Percentiles rank a stretch among this genome's conserved stretches.
These are phyloP conservation scores for Fusarium pseudograminearum DNA, from an alignment of 2,329 filamentous ascomycete species.

Conservation along the genomic window DNA sequence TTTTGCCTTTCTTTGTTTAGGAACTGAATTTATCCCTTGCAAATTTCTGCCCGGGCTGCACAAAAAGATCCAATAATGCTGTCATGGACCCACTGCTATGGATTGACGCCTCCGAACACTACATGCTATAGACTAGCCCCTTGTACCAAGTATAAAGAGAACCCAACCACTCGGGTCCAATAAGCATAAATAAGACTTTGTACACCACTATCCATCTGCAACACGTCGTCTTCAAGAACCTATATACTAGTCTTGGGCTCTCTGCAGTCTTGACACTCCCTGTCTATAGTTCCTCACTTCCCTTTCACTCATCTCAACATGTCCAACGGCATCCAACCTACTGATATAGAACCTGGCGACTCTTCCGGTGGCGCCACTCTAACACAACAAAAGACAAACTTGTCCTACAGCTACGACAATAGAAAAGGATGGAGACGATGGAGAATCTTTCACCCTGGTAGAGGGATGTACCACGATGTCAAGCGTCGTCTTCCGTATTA, in stretches of 20 bases:
- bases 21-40: not conserved
- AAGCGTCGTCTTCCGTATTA: constrained; percentile 4
- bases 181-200: not conserved
- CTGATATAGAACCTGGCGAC: not conserved
- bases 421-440: constrained; percentile 2
- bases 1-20: not conserved
- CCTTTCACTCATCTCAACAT: not conserved
- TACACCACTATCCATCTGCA: not conserved
- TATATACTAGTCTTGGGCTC: no score
- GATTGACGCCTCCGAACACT: not conserved
- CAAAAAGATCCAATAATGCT: not conserved
- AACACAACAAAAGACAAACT: not conserved
- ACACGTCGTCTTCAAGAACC: no score
- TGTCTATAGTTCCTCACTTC: no score
- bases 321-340: not conserved
- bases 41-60: not conserved
- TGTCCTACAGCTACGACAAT: constrained; percentile 7
- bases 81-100: not conserved
- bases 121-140: not conserved
- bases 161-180: not conserved
- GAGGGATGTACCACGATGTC: constrained; percentile 11
- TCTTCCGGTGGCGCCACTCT: not conserved
- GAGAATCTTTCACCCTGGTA: constrained; percentile 2
- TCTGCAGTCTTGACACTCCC: no score
- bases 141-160: not conserved